phyloP scores from a whole-genome alignment of 1,139 yeast genomes.

The Blastobotrys proliferans region DNA sequence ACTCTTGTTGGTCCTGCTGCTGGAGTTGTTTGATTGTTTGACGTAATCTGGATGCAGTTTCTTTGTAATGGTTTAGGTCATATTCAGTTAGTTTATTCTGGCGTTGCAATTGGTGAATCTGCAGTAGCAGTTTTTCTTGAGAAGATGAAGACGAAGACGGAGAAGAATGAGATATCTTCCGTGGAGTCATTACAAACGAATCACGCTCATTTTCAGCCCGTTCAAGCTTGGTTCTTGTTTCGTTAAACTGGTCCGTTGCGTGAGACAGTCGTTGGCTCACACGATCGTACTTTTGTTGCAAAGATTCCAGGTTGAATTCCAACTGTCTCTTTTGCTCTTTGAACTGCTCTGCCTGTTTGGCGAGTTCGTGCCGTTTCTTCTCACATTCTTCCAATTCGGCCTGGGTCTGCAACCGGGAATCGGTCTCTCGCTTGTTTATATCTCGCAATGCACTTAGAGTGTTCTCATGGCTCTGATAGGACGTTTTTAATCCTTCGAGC shows the following conservation, averaged over 20 bases:
- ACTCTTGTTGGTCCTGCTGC: background rate
- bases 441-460: slow-evolving; percentile 21
- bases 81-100: slow-evolving; percentile 8
- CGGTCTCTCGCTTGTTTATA: slow-evolving; percentile 20
- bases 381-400: slow-evolving; percentile 16
- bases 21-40: slow-evolving; percentile 8
- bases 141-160: background rate
- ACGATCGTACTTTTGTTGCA: slow-evolving; percentile 18
- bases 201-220: slow-evolving; percentile 13
- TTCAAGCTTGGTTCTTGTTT: slow-evolving; percentile 15
- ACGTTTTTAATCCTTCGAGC: slow-evolving; percentile 17
- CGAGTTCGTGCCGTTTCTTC: slow-evolving; percentile 6
- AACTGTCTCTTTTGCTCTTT: slow-evolving; percentile 11
- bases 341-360: slow-evolving; percentile 12
- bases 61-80: slow-evolving; percentile 18
- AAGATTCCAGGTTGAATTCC: slow-evolving; percentile 17
- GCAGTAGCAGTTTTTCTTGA: slow-evolving; percentile 10
- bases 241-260: slow-evolving; percentile 11
- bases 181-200: slow-evolving; percentile 7
- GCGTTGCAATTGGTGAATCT: slow-evolving; percentile 7
- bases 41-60: slow-evolving; percentile 17
- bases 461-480: slow-evolving; percentile 20
- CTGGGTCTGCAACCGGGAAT: slow-evolving; percentile 17
- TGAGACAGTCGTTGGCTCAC: slow-evolving; percentile 14
- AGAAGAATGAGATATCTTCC: background rate